Evolutionary conservation across 305 asterid genomes (phyloP).

Genomic region (Fraxinus xanthoxyloides): DNA sequence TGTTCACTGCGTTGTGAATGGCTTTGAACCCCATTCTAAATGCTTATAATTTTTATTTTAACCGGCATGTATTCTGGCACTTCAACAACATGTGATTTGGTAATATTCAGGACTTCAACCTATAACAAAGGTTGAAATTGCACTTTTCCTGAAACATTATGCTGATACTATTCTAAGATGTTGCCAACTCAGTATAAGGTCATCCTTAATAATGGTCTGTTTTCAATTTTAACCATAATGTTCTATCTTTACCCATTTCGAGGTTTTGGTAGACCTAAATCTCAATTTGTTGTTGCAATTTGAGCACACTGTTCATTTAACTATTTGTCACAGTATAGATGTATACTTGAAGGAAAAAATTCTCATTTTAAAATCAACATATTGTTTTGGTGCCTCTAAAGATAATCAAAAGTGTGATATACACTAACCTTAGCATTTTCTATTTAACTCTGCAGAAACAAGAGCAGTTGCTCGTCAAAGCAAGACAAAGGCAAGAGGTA

Average conservation of each 20-base stretch:
- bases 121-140: neutral
- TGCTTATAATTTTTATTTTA: neutral
- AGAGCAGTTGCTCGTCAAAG: slow-evolving; percentile 59
- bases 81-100: neutral
- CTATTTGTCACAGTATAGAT: neutral
- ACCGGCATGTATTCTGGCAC: neutral
- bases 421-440: slow-evolving; percentile 22
- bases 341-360: slow-evolving; percentile 5
- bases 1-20: neutral
- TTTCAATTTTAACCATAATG: neutral
- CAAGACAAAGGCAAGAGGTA: slow-evolving; percentile 79
- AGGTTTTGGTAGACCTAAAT: neutral
- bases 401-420: neutral
- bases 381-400: neutral
- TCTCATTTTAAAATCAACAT: slow-evolving; percentile 9
- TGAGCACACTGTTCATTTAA: slow-evolving; percentile 1
- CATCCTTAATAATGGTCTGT: neutral
- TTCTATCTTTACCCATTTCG: neutral
- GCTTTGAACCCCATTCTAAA: neutral
- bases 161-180: neutral
- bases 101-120: neutral
- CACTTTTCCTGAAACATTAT: neutral
- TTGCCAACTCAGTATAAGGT: neutral
- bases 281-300: neutral
- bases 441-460: slow-evolving; percentile 57